These are phyloP conservation scores for Scheffersomyces illinoinensis DNA, from an alignment of 1,139 yeast genomes.

Conservation along the genomic window DNA sequence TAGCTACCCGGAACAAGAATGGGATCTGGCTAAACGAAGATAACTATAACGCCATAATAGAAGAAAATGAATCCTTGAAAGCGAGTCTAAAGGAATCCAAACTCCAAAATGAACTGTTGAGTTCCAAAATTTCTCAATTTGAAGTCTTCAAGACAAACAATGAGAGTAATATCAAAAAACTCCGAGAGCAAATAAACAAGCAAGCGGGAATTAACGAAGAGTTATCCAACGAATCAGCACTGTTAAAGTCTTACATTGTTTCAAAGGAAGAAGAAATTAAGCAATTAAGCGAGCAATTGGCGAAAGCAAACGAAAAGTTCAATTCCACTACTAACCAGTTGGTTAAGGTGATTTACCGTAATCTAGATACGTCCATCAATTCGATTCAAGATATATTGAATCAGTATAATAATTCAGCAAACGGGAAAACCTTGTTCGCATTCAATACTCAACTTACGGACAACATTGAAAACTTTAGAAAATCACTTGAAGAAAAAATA, in stretches of 20 bases:
- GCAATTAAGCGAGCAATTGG: slow-evolving; percentile 9
- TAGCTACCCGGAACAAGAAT: slow-evolving; percentile 58
- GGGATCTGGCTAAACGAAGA: slow-evolving; percentile 63
- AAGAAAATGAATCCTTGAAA: slow-evolving; percentile 28
- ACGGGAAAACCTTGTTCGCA: slow-evolving; percentile 5
- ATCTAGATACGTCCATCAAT: slow-evolving; percentile 11
- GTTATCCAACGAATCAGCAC: not conserved
- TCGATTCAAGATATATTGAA: slow-evolving; percentile 8
- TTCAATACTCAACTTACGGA: slow-evolving; percentile 7
- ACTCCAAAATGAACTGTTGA: slow-evolving; percentile 5
- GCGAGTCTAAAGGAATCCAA: slow-evolving; percentile 24
- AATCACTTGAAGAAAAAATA: slow-evolving; percentile 3
- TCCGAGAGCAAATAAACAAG: not conserved
- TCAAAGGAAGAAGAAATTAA: slow-evolving; percentile 8
- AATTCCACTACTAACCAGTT: slow-evolving; percentile 13
- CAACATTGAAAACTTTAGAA: slow-evolving; percentile 5
- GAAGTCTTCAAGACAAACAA: slow-evolving; percentile 2
- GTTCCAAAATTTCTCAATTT: slow-evolving; percentile 1
- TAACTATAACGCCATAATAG: slow-evolving; percentile 53
- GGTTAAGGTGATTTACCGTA: slow-evolving; percentile 13
- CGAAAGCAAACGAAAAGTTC: slow-evolving; percentile 12
- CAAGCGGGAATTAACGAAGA: not conserved
- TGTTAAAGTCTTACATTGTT: not conserved
- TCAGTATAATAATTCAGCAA: slow-evolving; percentile 5
- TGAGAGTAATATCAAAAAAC: not conserved